These are phyloP conservation scores for Zygoascus meyerae DNA, from an alignment of 1,139 yeast genomes.

Conservation along the genomic window DNA sequence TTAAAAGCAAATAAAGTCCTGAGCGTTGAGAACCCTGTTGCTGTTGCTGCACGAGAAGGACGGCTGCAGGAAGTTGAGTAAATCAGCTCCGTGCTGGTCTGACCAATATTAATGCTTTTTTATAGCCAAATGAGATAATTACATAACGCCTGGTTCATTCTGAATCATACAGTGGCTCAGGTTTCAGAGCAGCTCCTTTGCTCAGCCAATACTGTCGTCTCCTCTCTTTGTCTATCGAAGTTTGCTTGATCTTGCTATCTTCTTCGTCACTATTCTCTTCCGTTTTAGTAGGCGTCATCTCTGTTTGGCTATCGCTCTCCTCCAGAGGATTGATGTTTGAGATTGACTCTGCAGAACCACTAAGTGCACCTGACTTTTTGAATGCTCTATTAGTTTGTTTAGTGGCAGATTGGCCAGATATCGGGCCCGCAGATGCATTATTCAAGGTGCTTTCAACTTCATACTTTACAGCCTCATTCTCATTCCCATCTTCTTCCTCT, in stretches of 20 bases:
- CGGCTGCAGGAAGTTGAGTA: slow-evolving; percentile 13
- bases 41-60: slow-evolving; percentile 25
- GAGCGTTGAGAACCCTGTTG: slow-evolving; percentile 39
- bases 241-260: slow-evolving; percentile 2
- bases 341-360: too few species aligned
- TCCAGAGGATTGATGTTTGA: too few species aligned
- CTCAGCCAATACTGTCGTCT: slow-evolving; percentile 10
- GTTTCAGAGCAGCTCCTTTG: slow-evolving; percentile 8
- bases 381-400: too few species aligned
- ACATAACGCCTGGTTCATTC: too few species aligned
- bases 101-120: not conserved
- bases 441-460: too few species aligned
- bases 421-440: too few species aligned
- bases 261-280: slow-evolving; percentile 2
- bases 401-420: too few species aligned
- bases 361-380: too few species aligned
- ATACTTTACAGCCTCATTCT: too few species aligned
- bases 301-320: too few species aligned
- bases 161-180: not conserved
- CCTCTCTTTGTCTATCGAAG: slow-evolving; percentile 5
- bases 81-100: not conserved
- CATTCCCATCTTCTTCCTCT: not conserved
- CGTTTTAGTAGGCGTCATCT: not conserved
- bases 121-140: too few species aligned
- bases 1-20: slow-evolving; percentile 45